Base-by-base conservation (phyloP, 2,329 filamentous ascomycete species). In the Exserohilum rostratum region DNA sequence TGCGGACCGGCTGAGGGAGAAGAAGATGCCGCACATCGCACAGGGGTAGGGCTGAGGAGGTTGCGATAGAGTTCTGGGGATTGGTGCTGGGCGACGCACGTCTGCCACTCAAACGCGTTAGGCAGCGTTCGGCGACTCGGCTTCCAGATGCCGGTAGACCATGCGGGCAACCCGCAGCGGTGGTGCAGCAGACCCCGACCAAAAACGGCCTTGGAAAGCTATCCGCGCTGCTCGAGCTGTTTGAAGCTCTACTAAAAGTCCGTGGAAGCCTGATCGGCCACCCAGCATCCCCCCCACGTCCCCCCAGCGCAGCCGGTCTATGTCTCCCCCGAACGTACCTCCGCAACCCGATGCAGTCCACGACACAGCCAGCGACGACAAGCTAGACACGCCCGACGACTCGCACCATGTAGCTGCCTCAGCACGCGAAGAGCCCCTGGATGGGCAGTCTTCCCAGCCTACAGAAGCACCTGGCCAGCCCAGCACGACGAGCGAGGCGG, bases 11-110 rank as follows among this genome's bases (percentile, higher is more conserved):
- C 76, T 76, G 60, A 83, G 69, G 15, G 80, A 81, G 68, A 80
- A 82, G 69, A 79, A 83, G 57, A 83, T 84, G 62, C 81, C 82
- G 59, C 74, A 76, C 74, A 75, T 76, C 53, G 43, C 44, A 47
- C 39, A 15, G 39, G 17, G 42, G 22, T n/a, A 15, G 18, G 20
- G 25, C 37, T 20, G 54, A 39, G 34, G 46, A 44, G 25, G 15
- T 50, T 35, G 60, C 35, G 53, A 53, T 56, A 55, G 46, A 30
- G 53, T 53, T 50, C 55, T 22, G 55, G 58, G 55, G 20, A 48
- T 52, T 55, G 54, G 40, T 39, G 50, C 38, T 52, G 48, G 30
- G 34, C 15, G 50, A 22, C 22, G 51, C 51, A 54, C 20, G 46
- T n/a, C 27, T 40, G 44, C 34, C 22, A 45, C 29, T 34, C 13